Evolutionary conservation across 2,329 filamentous ascomycete species (phyloP).

Genomic region (Cladosporium sp.): DNA sequence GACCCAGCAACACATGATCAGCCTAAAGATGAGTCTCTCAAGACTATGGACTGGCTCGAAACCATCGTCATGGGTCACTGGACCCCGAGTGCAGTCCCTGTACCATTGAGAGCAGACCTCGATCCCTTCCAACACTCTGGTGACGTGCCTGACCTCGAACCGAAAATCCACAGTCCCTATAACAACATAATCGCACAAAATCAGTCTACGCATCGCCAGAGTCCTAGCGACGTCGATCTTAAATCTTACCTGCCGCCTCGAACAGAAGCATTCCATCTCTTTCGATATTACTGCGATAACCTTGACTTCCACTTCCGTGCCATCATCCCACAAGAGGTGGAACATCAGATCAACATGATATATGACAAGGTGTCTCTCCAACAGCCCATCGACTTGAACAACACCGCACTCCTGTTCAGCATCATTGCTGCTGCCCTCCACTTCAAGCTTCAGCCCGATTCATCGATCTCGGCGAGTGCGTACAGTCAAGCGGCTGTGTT

Average conservation of each 20-base stretch:
- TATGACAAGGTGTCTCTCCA: background rate
- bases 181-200: background rate
- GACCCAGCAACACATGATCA: background rate
- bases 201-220: background rate
- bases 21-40: background rate
- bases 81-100: background rate
- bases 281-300: conserved; percentile 1
- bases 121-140: background rate
- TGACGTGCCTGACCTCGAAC: too few relatives aligned
- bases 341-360: background rate
- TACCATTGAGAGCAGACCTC: background rate
- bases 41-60: conserved; percentile 1
- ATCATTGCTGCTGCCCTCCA: background rate
- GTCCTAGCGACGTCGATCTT: background rate
- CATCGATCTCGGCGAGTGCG: background rate
- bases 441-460: background rate
- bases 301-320: background rate
- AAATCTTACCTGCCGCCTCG: background rate
- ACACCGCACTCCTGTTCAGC: background rate
- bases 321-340: background rate
- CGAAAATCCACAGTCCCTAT: background rate
- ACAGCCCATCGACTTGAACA: background rate
- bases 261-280: background rate
- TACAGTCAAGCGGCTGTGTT: background rate
- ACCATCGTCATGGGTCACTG: conserved; percentile 5